Evolutionary conservation across 352 stramenopile species (phyloP).

Genomic region (Phytophthora lateralis): DNA sequence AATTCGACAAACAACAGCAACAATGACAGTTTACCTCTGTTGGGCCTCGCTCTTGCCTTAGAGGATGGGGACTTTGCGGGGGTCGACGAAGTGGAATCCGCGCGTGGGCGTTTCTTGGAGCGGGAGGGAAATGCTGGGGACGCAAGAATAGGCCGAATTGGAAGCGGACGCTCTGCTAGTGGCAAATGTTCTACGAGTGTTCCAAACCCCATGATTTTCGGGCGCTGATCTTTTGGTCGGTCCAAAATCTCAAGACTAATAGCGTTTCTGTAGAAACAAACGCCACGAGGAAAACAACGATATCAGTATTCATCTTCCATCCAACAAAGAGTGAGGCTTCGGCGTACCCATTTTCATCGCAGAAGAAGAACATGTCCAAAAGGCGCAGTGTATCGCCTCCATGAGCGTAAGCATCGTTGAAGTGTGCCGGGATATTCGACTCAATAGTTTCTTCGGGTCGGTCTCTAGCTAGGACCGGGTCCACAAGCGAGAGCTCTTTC

Average conservation of each 20-base stretch:
- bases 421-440: conserved; percentile 60
- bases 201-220: conserved; percentile 85
- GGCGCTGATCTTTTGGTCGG: conserved; percentile 70
- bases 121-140: conserved; percentile 78
- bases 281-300: not conserved
- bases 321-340: not conserved
- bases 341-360: conserved; percentile 79
- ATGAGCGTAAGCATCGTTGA: conserved; percentile 70
- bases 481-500: conserved; percentile 59
- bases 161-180: conserved; percentile 58
- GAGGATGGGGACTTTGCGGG: conserved; percentile 30
- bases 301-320: not conserved
- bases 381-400: conserved; percentile 74
- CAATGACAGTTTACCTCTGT: conserved; percentile 20
- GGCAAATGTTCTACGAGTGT: conserved; percentile 81
- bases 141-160: conserved; percentile 70
- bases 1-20: not conserved
- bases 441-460: conserved; percentile 63
- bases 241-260: conserved; percentile 86
- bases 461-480: conserved; percentile 27
- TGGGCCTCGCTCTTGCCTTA: conserved; percentile 24
- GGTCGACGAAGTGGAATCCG: conserved; percentile 42
- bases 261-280: conserved; percentile 48
- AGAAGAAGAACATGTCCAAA: conserved; percentile 89
- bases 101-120: conserved; percentile 71